Evolutionary conservation across 1,139 yeast species (phyloP), one percentile per base, ranked within the genome.

Genomic region (Debaryomyces psychrophilus): DNA sequence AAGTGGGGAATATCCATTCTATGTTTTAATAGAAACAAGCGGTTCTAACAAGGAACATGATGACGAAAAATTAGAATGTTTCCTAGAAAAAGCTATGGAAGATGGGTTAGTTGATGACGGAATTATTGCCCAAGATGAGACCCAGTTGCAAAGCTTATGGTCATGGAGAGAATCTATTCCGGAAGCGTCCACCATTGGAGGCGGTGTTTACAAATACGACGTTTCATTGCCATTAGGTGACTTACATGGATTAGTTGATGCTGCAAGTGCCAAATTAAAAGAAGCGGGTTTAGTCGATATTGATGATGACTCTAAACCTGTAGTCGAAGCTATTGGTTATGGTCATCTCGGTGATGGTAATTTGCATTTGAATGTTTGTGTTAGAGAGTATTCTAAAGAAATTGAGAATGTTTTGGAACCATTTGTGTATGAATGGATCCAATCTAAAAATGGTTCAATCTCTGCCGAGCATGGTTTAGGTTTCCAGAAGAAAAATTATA

Each of bases 381-480:
- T 90, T n/a, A 80, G 97, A 62, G 78, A 82, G 58, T 92, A 92
- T 68, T 78, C 79, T 55, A 85, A 87, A 64, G 78, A 74, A 28
- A 86, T 92, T 47, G 98, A 92, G 69, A 70, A 77, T 46, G 81
- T 78, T 1, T 76, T 93, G 52, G 98, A 93, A 68, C 98, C 98
- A 35, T 92, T 86, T 69, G 93, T 93, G 25, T 93, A 90, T 60
- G 95, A 93, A 70, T 90, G 93, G 87, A 87, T 93, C 50, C 76
- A 80, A 45, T 59, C 68, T 27, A 79, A 84, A 51, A 70, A 83
- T 36, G 99, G 99, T 26, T 90, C 97, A 1, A 85, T 93, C 44
- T 87, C 96, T 50, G 99, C 98, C 36, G 99, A 93, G 67, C 99
- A 93, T 65, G 99, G 99, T 4, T 76, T 93, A 50, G 99, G 99